Conservation (phyloP, 108 stramenopile species). For the Fragilaria radians region DNA sequence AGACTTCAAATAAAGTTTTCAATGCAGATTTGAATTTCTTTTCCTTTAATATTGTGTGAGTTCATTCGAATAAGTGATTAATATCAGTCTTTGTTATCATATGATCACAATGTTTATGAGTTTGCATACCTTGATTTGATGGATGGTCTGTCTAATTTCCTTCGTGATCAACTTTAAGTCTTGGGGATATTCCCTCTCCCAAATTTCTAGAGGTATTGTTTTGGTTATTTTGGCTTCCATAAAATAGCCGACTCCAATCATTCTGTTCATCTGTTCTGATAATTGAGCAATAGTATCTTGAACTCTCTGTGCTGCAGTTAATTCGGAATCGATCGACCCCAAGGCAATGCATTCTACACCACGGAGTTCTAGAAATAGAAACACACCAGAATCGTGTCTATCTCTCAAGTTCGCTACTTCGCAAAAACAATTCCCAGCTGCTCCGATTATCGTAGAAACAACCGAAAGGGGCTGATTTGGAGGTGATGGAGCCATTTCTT, state of each 20-base stretch:
- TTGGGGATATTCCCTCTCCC: conserved; percentile 15
- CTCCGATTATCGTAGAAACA: background rate
- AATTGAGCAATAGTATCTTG: conserved; percentile 32
- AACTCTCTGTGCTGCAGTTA: conserved; percentile 29
- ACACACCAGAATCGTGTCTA: background rate
- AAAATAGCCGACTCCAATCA: conserved; percentile 29
- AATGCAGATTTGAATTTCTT: conserved; percentile 11
- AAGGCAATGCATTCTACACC: conserved; percentile 33
- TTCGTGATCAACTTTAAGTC: conserved; percentile 17
- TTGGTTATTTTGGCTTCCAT: conserved; percentile 13
- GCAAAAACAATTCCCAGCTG: conserved; percentile 1
- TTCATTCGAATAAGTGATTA: background rate
- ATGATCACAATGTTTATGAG: too few relatives aligned
- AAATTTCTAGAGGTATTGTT: conserved; percentile 23
- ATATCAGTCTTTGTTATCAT: too few relatives aligned
- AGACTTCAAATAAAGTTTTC: conserved; percentile 9
- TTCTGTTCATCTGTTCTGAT: conserved; percentile 10
- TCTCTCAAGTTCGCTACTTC: background rate
- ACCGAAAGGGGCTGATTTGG: background rate
- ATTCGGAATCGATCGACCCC: conserved; percentile 26
- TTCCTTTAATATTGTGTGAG: background rate
- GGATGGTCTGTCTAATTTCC: background rate
- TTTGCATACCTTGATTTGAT: conserved; percentile 18
- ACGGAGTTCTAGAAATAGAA: conserved; percentile 31
- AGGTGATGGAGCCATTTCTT: too few relatives aligned